Base-by-base conservation (phyloP, 352 stramenopile genomes). In the Lagenidium sp. region DNA sequence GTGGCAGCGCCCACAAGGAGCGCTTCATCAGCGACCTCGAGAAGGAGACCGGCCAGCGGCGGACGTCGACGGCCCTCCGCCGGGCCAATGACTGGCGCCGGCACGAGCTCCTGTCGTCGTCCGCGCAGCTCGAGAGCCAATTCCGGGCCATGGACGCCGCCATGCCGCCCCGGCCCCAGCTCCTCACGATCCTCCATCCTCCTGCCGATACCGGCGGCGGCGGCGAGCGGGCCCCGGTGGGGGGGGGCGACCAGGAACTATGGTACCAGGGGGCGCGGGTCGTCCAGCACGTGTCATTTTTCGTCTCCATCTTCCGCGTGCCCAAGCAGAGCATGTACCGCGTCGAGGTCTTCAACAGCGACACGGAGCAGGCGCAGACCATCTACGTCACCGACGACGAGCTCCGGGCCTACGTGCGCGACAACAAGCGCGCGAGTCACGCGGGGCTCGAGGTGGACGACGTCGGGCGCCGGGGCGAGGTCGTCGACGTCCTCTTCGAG, bases 331-430 rank as follows among this genome's bases (percentile, higher is more conserved):
- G 55, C 31, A 57, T 82, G 35, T 82, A 85, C 48, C 68, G 74
- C 15, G 69, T 90, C 22, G 75, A 90, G 35, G 51, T 85, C 5
- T 85, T 90, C 44, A 87, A 87, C 47, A 87, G 65, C 49, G 74
- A 90, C 43, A 85, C 68, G 13, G 78, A 90, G 34, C 62, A 80
- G 37, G 68, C 78, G 50, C 77, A 90, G 35, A 86, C 78, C 0
- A 74, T 87, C 25, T 81, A 90, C 31, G 72, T 90, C 16, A 67
- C 71, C 4, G 63, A 61, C 36, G 57, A 56, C 21, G 73, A 86
- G 41, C 68, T 90, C 57, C 45, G 72, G 48, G 4, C 47, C 41
- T 85, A 79, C 36, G 36, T 86, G n/a, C 42, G 44, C 16, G 64
- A 80, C 43, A 82, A 63, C 50, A 62, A 57, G 26, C 68, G 65